These are phyloP conservation scores for Aspergillus ochraceus DNA, from an alignment of 2,329 filamentous ascomycete genomes.

Conservation along the genomic window DNA sequence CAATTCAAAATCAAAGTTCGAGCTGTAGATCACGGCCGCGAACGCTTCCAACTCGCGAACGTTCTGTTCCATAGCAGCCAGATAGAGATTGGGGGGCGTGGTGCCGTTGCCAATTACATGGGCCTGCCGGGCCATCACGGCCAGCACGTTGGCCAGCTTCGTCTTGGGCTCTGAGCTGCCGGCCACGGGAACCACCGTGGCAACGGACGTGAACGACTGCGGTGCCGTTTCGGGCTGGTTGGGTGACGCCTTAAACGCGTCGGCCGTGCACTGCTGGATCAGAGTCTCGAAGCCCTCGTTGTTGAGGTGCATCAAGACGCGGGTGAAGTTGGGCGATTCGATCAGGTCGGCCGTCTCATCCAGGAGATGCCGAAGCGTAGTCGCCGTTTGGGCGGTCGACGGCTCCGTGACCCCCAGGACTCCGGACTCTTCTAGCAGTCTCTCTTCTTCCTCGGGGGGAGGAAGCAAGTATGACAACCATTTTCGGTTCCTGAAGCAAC, in stretches of 20 bases:
- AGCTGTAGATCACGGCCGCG: conserved; percentile 51
- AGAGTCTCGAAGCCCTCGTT: conserved; percentile 84
- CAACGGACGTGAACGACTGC: conserved; percentile 42
- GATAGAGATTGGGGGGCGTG: conserved; percentile 46
- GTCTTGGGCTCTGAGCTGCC: conserved; percentile 50
- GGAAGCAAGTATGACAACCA: conserved; percentile 89
- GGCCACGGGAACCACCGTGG: conserved; percentile 38
- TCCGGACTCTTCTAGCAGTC: conserved; percentile 82
- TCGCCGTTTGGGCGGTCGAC: conserved; percentile 35
- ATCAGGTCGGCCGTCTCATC: conserved; percentile 96
- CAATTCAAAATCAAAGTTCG: conserved; percentile 44
- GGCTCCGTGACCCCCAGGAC: conserved; percentile 54
- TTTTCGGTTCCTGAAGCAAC: conserved; percentile 50
- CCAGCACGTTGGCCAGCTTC: conserved; percentile 86
- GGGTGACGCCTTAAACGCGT: conserved; percentile 66
- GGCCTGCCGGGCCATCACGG: conserved; percentile 86
- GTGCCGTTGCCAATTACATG: conserved; percentile 78
- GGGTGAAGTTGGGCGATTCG: conserved; percentile 86
- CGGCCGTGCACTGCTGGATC: conserved; percentile 74
- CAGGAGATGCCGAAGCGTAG: conserved; percentile 74
- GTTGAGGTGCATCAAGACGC: conserved; percentile 81
- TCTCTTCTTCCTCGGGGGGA: conserved; percentile 72
- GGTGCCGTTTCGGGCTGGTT: conserved; percentile 45
- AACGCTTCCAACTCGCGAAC: conserved; percentile 51
- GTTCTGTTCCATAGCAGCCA: conserved; percentile 45